Evolutionary conservation across 2,329 filamentous ascomycete genomes (phyloP).

Genomic region (Epichloe hybrida): DNA sequence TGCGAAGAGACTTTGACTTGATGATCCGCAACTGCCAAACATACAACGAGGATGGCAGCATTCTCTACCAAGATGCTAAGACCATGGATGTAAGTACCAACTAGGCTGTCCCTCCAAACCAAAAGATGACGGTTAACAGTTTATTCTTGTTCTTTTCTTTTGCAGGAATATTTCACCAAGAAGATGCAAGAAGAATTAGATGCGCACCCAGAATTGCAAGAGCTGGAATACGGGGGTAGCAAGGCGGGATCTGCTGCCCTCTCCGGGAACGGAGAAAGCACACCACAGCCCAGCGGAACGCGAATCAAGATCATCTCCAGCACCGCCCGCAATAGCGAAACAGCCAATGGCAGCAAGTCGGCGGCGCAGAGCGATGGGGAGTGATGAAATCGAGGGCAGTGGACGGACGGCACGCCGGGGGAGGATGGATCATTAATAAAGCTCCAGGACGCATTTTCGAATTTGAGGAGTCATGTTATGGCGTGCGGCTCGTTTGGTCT

Average conservation of each 20-base stretch:
- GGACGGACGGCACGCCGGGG: background rate
- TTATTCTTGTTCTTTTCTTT: background rate
- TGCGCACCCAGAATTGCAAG: conserved; percentile 40
- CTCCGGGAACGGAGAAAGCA: conserved; percentile 40
- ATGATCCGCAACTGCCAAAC: conserved; percentile 86
- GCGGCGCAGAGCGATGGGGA: conserved; percentile 41
- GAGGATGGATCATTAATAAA: background rate
- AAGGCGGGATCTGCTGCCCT: conserved; percentile 28
- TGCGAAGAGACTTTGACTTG: conserved; percentile 69
- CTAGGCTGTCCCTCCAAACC: background rate
- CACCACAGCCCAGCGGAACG: conserved; percentile 48
- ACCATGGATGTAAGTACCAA: conserved; percentile 66
- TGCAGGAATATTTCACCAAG: conserved; percentile 41
- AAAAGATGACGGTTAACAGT: background rate
- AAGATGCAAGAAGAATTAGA: conserved; percentile 40
- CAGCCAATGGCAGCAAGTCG: conserved; percentile 24
- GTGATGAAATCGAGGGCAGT: conserved; percentile 12
- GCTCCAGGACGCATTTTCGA: background rate
- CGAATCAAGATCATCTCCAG: conserved; percentile 56
- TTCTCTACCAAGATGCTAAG: conserved; percentile 85
- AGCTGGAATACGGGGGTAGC: conserved; percentile 35
- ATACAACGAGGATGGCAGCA: conserved; percentile 91
- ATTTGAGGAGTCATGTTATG: background rate
- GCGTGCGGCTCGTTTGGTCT: too few relatives aligned
- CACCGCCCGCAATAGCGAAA: conserved; percentile 18